A percentile compares a stretch with the other conserved stretches of the same genome.
Evolutionary conservation across 2,329 filamentous ascomycete genomes (phyloP).

Genomic region (Westerdykella ornata): DNA sequence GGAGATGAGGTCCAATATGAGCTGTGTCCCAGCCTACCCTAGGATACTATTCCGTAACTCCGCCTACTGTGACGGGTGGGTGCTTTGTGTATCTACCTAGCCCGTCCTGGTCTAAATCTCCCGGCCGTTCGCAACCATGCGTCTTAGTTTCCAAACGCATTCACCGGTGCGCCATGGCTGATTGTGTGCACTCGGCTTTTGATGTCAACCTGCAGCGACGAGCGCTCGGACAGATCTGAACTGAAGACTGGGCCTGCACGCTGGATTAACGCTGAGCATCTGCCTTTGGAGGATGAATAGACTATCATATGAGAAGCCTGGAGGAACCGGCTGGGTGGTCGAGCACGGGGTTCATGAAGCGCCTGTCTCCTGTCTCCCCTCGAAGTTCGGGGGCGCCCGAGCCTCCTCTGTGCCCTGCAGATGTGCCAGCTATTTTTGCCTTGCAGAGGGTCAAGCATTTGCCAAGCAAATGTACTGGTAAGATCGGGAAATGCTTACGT

Average conservation of each 20-base stretch:
- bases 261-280: neutral
- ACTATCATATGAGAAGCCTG: neutral
- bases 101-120: neutral
- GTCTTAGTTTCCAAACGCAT: neutral
- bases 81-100: constrained; percentile 6
- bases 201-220: constrained; percentile 17
- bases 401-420: constrained; percentile 4
- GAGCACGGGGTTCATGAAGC: constrained; percentile 13
- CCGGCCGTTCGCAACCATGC: neutral
- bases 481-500: constrained; percentile 12
- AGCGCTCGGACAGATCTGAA: constrained; percentile 14
- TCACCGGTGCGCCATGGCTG: constrained; percentile 26
- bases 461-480: constrained; percentile 19
- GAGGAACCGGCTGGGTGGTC: neutral
- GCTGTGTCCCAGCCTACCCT: constrained; percentile 32
- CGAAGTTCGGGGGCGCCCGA: neutral
- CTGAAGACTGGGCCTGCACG: neutral
- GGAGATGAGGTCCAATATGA: constrained; percentile 19
- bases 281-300: neutral
- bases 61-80: constrained; percentile 5
- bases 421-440: constrained; percentile 25
- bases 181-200: constrained; percentile 4
- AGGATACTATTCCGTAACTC: constrained; percentile 14
- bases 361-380: constrained; percentile 2
- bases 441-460: constrained; percentile 21